Evolutionary conservation across 768 basidiomycete species (phyloP).

Genomic region (Cubamyces lactineus): DNA sequence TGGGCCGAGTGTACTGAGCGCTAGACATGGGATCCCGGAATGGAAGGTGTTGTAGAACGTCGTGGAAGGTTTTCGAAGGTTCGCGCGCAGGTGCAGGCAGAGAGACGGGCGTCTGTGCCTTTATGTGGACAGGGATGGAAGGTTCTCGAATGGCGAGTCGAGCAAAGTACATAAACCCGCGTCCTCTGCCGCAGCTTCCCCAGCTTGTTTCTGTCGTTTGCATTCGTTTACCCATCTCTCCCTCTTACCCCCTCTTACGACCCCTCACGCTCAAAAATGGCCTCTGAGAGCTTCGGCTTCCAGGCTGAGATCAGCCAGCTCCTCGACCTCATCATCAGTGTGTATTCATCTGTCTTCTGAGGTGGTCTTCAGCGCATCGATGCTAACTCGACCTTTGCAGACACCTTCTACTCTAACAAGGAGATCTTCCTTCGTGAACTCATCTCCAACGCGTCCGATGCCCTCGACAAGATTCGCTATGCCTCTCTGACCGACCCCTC

Average conservation of each 20-base stretch:
- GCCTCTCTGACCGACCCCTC: constrained; percentile 92
- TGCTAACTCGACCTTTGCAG: constrained; percentile 42
- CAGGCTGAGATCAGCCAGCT: constrained; percentile 99
- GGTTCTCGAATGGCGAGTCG: constrained; percentile 46
- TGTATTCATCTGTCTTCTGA: constrained; percentile 35
- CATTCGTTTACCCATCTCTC: constrained; percentile 12
- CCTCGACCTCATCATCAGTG: constrained; percentile 98
- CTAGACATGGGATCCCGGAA: constrained; percentile 2
- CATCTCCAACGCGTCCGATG: constrained; percentile 97
- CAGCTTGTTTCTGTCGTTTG: constrained; percentile 22
- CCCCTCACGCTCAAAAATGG: constrained; percentile 49
- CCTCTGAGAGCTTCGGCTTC: constrained; percentile 90
- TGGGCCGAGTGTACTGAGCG: not conserved
- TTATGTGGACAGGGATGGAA: constrained; percentile 37
- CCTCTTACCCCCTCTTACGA: constrained; percentile 25
- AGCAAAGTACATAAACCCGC: constrained; percentile 40
- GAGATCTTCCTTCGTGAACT: constrained; percentile 99
- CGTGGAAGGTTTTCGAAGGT: constrained; percentile 42
- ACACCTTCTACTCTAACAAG: constrained; percentile 99
- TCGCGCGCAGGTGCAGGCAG: constrained; percentile 7
- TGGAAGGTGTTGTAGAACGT: constrained; percentile 25
- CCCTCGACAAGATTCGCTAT: constrained; percentile 99
- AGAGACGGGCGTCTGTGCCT: constrained; percentile 23
- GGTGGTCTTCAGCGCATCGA: constrained; percentile 3
- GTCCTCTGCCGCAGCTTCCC: constrained; percentile 5